Conservation (phyloP, 257 asterid genomes). For the Galeopsis tetrahit region DNA sequence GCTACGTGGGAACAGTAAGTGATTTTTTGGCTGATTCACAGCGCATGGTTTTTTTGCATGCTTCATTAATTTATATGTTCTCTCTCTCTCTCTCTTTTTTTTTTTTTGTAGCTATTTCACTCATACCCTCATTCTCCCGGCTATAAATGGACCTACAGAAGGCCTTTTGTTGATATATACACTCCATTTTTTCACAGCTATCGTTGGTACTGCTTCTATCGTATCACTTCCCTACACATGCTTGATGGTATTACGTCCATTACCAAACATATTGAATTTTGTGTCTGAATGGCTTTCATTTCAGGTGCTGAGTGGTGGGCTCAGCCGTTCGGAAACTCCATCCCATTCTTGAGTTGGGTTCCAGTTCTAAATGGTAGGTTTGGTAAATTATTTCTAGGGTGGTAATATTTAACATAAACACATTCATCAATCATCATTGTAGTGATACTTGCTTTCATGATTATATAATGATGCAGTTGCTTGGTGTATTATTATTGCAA, state of each 20-base stretch:
- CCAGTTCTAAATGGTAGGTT: conserved; percentile 76
- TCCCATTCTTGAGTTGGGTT: conserved; percentile 82
- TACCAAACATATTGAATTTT: conserved; percentile 14
- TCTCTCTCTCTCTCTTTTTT: neutral
- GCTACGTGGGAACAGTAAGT: conserved; percentile 99
- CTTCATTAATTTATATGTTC: conserved; percentile 2
- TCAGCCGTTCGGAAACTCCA: conserved; percentile 70
- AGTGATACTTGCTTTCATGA: conserved; percentile 15
- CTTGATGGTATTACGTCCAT: conserved; percentile 24
- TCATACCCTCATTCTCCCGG: conserved; percentile 96
- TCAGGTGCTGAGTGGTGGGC: conserved; percentile 98
- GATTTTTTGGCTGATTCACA: conserved; percentile 22
- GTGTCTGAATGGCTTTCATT: conserved; percentile 37
- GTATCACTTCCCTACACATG: conserved; percentile 30
- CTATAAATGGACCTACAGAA: conserved; percentile 96
- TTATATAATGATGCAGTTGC: conserved; percentile 25
- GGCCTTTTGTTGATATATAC: conserved; percentile 93
- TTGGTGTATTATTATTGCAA: conserved; percentile 14
- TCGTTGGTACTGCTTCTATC: conserved; percentile 63
- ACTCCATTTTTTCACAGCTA: conserved; percentile 83
- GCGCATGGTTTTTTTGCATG: conserved; percentile 8
- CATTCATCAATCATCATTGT: neutral
- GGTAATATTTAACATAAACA: neutral
- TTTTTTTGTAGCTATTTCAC: conserved; percentile 85
- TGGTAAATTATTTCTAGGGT: conserved; percentile 26